phyloP scores from a whole-genome alignment of 495 filamentous ascomycete genomes.

The Tetracladium setigerum region DNA sequence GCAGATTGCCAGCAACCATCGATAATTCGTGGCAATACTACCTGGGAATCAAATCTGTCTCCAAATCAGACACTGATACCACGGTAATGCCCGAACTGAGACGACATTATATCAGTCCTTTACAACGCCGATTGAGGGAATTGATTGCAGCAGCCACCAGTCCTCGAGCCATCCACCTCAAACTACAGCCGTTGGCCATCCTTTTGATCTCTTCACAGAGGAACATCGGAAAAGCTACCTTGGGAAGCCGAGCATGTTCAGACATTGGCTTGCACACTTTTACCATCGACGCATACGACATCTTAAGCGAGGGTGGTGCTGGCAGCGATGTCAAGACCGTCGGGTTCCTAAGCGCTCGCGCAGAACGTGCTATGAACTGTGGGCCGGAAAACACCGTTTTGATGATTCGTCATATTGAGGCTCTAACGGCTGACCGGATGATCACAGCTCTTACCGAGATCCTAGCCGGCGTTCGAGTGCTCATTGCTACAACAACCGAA shows the following conservation, averaged over 20 bases:
- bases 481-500: slow-evolving; percentile 91
- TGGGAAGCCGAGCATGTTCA: slow-evolving; percentile 67
- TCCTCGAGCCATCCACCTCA: slow-evolving; percentile 75
- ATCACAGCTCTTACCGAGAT: slow-evolving; percentile 74
- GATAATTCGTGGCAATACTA: slow-evolving; percentile 81
- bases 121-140: slow-evolving; percentile 74
- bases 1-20: slow-evolving; percentile 65
- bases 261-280: slow-evolving; percentile 91
- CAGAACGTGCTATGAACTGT: slow-evolving; percentile 82
- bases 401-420: slow-evolving; percentile 80
- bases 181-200: slow-evolving; percentile 81
- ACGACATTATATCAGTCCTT: slow-evolving; percentile 33
- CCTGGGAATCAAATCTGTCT: slow-evolving; percentile 55
- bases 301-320: slow-evolving; percentile 78
- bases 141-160: slow-evolving; percentile 83
- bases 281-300: slow-evolving; percentile 85
- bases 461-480: slow-evolving; percentile 59
- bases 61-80: slow-evolving; percentile 24
- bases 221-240: slow-evolving; percentile 77
- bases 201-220: slow-evolving; percentile 84
- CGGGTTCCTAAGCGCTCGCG: slow-evolving; percentile 76
- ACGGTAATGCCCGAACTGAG: slow-evolving; percentile 16
- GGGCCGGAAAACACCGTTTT: slow-evolving; percentile 77
- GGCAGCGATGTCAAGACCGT: slow-evolving; percentile 91
- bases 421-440: slow-evolving; percentile 85